phyloP scores from a whole-genome alignment of 306 rosid genomes.

The Luffa aegyptiaca region DNA sequence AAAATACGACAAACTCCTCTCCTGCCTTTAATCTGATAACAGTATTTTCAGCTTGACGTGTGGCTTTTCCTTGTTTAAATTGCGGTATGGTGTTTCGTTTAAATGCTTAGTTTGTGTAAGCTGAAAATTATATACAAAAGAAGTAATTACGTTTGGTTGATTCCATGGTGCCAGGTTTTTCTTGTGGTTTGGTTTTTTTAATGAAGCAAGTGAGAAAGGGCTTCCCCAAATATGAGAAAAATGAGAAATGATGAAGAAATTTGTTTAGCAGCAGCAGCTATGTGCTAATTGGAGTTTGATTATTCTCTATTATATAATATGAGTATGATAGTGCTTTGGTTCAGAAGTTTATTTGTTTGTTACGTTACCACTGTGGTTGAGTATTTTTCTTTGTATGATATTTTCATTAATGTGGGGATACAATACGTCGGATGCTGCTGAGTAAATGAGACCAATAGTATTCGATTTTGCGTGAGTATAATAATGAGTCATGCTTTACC shows the following conservation, averaged over 20 bases:
- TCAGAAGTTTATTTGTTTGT: slow-evolving; percentile 5
- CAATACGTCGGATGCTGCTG: not conserved
- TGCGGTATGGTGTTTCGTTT: not conserved
- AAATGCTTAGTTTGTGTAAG: not conserved
- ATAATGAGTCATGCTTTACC: not conserved
- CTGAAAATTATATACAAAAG: not conserved
- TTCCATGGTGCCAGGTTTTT: slow-evolving; percentile 2
- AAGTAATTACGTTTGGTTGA: not conserved
- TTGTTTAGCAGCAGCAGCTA: slow-evolving; percentile 6
- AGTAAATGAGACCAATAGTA: not conserved
- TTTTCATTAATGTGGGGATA: not conserved
- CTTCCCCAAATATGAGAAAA: slow-evolving; percentile 12
- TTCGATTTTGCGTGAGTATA: not conserved
- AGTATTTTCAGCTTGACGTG: slow-evolving; percentile 10
- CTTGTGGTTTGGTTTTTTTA: slow-evolving; percentile 8
- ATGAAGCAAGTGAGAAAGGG: slow-evolving; percentile 9
- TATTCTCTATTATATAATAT: not conserved
- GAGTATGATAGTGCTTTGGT: not conserved
- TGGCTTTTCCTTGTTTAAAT: slow-evolving; percentile 12
- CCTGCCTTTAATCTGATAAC: slow-evolving; percentile 5
- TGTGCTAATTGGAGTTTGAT: slow-evolving; percentile 7
- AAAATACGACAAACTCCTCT: not conserved
- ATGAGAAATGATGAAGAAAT: not conserved
- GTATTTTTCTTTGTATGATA: not conserved
- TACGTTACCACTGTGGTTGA: not conserved